Evolutionary conservation across 2,329 filamentous ascomycete genomes (phyloP).

Genomic region (Biscogniauxia sp.): DNA sequence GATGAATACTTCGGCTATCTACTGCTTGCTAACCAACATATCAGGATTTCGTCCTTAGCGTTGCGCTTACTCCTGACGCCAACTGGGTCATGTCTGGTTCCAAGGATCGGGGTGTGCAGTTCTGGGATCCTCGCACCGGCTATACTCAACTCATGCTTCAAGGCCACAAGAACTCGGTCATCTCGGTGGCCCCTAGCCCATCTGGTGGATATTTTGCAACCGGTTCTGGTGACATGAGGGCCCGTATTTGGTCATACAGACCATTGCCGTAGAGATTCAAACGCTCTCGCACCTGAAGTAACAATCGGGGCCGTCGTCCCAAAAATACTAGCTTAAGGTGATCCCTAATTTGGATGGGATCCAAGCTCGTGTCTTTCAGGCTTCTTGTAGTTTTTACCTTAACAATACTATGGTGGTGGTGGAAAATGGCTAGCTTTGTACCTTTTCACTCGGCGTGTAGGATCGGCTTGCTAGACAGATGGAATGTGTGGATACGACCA

Average conservation of each 20-base stretch:
- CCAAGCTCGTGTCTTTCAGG: not conserved
- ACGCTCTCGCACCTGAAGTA: not conserved
- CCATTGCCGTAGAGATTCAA: constrained; percentile 38
- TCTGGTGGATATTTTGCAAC: constrained; percentile 88
- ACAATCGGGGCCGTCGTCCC: not conserved
- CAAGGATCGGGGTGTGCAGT: constrained; percentile 96
- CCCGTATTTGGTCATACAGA: constrained; percentile 90
- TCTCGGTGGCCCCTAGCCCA: constrained; percentile 93
- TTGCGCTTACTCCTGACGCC: constrained; percentile 90
- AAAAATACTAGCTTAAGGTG: not conserved
- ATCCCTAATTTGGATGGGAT: not conserved
- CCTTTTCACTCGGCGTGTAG: not conserved
- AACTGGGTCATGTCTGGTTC: constrained; percentile 96
- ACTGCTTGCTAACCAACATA: constrained; percentile 26
- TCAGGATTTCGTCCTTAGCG: constrained; percentile 92
- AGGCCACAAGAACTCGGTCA: constrained; percentile 98
- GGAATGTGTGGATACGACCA: not conserved
- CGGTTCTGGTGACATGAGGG: constrained; percentile 95
- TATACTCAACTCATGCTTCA: constrained; percentile 97
- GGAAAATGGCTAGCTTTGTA: not conserved
- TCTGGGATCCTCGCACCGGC: constrained; percentile 95
- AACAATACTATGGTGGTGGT: not conserved
- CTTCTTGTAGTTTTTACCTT: not conserved
- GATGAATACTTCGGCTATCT: not conserved
- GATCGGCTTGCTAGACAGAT: not conserved